These are phyloP conservation scores for Haplographium delicatum DNA, from an alignment of 495 filamentous ascomycete species.

Conservation along the genomic window DNA sequence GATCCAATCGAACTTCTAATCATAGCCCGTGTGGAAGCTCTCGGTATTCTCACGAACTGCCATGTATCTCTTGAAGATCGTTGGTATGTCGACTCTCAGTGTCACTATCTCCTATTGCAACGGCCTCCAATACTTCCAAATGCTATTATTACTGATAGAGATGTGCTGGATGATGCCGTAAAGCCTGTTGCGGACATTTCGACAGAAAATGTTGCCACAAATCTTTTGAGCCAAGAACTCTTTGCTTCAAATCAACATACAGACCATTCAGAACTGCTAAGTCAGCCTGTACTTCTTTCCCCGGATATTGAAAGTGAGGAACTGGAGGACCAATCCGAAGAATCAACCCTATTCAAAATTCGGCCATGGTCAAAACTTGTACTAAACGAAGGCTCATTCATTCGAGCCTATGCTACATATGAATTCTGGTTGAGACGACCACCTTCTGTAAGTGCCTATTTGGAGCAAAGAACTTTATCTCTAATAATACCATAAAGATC, in stretches of 20 bases:
- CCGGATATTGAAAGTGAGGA: too few relatives aligned
- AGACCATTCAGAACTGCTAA: too few relatives aligned
- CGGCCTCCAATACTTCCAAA: not conserved
- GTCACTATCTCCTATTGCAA: constrained; percentile 38
- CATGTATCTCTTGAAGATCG: constrained; percentile 33
- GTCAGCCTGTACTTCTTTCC: too few relatives aligned
- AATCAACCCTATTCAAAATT: constrained; percentile 15
- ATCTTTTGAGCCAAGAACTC: too few relatives aligned
- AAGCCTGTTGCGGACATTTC: too few relatives aligned
- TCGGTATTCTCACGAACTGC: constrained; percentile 35
- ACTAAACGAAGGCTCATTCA: constrained; percentile 28
- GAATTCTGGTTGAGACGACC: constrained; percentile 21
- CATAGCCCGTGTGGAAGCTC: constrained; percentile 34
- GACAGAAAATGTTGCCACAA: too few relatives aligned
- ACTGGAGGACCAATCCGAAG: not conserved
- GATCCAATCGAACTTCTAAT: constrained; percentile 39
- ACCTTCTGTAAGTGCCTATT: constrained; percentile 18
- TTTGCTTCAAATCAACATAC: too few relatives aligned
- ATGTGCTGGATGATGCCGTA: not conserved
- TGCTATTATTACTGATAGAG: not conserved
- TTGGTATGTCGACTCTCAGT: constrained; percentile 34
- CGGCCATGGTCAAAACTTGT: constrained; percentile 21
- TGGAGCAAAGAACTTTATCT: not conserved
- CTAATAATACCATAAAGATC: constrained; percentile 15
- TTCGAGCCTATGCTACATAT: constrained; percentile 22